Percentiles rank a stretch among this genome's conserved stretches.
These are phyloP conservation scores for Trichoderma lentiforme DNA, from an alignment of 2,329 filamentous ascomycete genomes.

Conservation along the genomic window DNA sequence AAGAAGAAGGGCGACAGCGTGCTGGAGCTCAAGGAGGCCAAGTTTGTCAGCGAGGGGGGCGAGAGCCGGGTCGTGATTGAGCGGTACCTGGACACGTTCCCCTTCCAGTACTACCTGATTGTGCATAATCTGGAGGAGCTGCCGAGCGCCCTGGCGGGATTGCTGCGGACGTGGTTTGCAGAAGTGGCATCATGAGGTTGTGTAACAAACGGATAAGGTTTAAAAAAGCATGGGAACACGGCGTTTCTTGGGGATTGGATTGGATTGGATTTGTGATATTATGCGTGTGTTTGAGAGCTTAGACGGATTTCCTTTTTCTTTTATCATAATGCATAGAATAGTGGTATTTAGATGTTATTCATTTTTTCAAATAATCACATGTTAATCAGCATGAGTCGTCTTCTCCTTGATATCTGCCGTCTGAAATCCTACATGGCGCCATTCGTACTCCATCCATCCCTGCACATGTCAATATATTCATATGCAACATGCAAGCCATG, in stretches of 20 bases:
- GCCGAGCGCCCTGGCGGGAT: slow-evolving; percentile 78
- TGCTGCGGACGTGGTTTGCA: slow-evolving; percentile 94
- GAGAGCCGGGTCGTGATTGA: slow-evolving; percentile 73
- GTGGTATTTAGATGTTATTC: neutral
- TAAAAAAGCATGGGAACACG: neutral
- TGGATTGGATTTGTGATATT: neutral
- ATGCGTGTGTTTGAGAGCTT: neutral
- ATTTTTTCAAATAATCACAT: neutral
- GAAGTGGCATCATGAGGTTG: slow-evolving; percentile 52
- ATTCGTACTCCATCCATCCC: neutral
- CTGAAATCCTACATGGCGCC: neutral
- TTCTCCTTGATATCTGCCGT: neutral
- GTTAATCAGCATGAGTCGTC: neutral
- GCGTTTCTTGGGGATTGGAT: neutral
- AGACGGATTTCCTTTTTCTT: neutral
- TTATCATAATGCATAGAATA: neutral
- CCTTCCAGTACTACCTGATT: slow-evolving; percentile 95
- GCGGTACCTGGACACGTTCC: slow-evolving; percentile 91
- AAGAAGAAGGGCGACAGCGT: slow-evolving; percentile 61
- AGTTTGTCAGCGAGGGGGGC: slow-evolving; percentile 67
- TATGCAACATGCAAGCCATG: neutral
- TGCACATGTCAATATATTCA: neutral
- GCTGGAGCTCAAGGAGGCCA: slow-evolving; percentile 81
- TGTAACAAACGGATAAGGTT: slow-evolving; percentile 12
- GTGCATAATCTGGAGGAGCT: slow-evolving; percentile 90